phyloP scores from a whole-genome alignment of 179 eudicot genomes.

The Nepenthes alata region DNA sequence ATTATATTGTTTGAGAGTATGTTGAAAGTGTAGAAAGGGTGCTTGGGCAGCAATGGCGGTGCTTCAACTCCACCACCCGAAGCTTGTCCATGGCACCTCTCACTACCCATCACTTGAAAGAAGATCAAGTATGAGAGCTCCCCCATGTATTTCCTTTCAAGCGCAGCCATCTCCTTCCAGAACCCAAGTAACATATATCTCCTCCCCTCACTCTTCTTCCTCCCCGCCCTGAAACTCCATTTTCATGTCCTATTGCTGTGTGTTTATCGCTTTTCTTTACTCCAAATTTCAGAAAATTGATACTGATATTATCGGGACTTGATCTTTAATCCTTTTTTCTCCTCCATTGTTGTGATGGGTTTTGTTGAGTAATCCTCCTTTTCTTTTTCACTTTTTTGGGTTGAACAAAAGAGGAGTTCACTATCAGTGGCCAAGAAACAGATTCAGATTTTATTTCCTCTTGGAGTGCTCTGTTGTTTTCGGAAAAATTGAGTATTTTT shows the following conservation, averaged over 20 bases:
- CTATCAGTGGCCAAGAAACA: too few species aligned
- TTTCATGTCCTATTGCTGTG: background rate
- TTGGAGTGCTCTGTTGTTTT: too few species aligned
- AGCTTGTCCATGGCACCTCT: constrained; percentile 16
- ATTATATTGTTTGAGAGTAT: too few species aligned
- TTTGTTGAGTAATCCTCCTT: constrained; percentile 24
- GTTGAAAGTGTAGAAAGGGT: too few species aligned
- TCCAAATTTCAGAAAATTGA: constrained; percentile 6
- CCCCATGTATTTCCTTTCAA: constrained; percentile 1
- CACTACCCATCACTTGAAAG: background rate
- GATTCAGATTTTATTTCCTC: too few species aligned
- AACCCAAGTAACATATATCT: too few species aligned
- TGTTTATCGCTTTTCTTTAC: constrained; percentile 32
- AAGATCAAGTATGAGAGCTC: background rate
- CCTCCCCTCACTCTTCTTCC: constrained; percentile 10
- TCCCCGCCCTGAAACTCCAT: background rate
- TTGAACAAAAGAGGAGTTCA: too few species aligned
- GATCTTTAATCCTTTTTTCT: too few species aligned
- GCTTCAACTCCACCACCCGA: constrained; percentile 13
- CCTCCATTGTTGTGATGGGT: too few species aligned
- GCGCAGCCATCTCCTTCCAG: too few species aligned
- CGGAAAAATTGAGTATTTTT: too few species aligned
- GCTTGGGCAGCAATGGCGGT: constrained; percentile 10
- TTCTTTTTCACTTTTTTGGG: background rate
- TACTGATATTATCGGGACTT: too few species aligned